Base-by-base conservation (phyloP, 805 yeast genomes). In the Saccharomyces kudriavzevii region DNA sequence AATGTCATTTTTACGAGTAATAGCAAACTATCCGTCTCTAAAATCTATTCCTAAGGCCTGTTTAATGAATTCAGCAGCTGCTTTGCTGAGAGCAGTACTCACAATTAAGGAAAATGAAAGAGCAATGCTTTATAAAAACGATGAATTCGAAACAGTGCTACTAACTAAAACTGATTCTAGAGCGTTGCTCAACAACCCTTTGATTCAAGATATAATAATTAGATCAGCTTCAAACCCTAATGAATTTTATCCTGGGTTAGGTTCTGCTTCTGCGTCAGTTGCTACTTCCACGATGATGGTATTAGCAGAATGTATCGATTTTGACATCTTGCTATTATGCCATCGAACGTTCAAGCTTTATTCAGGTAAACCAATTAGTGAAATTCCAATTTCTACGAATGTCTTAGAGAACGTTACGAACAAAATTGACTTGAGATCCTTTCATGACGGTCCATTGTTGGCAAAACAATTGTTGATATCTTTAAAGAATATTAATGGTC, bases 141-240 rank as follows among this genome's bases (percentile, higher is more conserved):
- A 65, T 4, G 60, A 71, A 5, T 66, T 74, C 48, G 69, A 67
- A 51, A 68, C 74, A 3, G 70, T 74, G 9, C 58, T 80, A 9
- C 64, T 78, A 22, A 69, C 75, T 3, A 74, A 75, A 59, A 71
- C 81, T 51, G 85, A 81, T 58, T 72, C 80, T 2, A 70, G 85
- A 60, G 74, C 75, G 0, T 73, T 47, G 66, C 74, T 49, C 74
- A 78, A 63, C 64, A 71, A 51, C 68, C 77, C 61, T 27, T 61
- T 60, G 52, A 64, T 53, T 46, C 72, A 58, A 63, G 70, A 63
- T 56, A 64, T 64, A 61, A 70, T 65, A 52, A 63, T 63, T 54
- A 49, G 60, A 45, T 54, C 74, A 55, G 54, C 71, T 55, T 53
- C 74, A 50, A 54, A 64, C 48, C 65, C 76, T 55, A 10, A 59